Percentiles rank a stretch among this genome's conserved stretches.
phyloP scores from a whole-genome alignment of 768 basidiomycete species.

The Pulveroboletus frians region DNA sequence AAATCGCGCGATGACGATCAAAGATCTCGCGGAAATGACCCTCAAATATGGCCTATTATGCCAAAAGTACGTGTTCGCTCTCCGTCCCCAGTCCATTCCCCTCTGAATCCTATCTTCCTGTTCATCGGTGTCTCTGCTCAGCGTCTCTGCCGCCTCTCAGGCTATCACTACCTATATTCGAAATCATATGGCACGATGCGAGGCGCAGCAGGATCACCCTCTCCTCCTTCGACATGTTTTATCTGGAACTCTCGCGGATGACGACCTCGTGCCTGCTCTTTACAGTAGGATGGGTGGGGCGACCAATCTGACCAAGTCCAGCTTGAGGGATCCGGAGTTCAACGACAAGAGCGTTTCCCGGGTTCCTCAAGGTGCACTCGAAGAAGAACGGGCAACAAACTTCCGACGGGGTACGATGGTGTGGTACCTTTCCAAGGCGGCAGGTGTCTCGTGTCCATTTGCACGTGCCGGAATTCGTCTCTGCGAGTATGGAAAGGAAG shows the following conservation, averaged over 20 bases:
- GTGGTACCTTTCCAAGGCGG: slow-evolving; percentile 74
- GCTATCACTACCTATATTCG: slow-evolving; percentile 82
- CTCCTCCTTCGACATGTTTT: slow-evolving; percentile 67
- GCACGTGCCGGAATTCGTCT: slow-evolving; percentile 66
- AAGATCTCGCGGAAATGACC: slow-evolving; percentile 73
- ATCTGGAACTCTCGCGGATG: slow-evolving; percentile 67
- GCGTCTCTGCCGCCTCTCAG: slow-evolving; percentile 73
- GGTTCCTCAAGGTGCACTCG: slow-evolving; percentile 3
- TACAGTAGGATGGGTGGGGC: slow-evolving; percentile 68
- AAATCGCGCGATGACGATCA: slow-evolving; percentile 83
- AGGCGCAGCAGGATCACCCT: slow-evolving; percentile 64
- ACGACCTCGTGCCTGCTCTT: slow-evolving; percentile 67
- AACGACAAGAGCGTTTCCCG: slow-evolving; percentile 27
- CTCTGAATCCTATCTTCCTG: slow-evolving; percentile 5
- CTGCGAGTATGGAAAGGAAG: slow-evolving; percentile 58
- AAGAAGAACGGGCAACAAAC: slow-evolving; percentile 50
- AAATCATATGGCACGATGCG: slow-evolving; percentile 65
- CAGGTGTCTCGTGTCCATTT: slow-evolving; percentile 74
- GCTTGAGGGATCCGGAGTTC: slow-evolving; percentile 8
- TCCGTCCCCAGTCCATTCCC: slow-evolving; percentile 2
- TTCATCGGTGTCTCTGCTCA: slow-evolving; percentile 24
- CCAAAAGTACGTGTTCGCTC: slow-evolving; percentile 56
- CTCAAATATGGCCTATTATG: slow-evolving; percentile 61
- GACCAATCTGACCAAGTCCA: slow-evolving; percentile 34
- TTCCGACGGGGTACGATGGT: slow-evolving; percentile 76